phyloP scores from a whole-genome alignment of 768 basidiomycete genomes.

The Rhodosporidiobolus sp. region DNA sequence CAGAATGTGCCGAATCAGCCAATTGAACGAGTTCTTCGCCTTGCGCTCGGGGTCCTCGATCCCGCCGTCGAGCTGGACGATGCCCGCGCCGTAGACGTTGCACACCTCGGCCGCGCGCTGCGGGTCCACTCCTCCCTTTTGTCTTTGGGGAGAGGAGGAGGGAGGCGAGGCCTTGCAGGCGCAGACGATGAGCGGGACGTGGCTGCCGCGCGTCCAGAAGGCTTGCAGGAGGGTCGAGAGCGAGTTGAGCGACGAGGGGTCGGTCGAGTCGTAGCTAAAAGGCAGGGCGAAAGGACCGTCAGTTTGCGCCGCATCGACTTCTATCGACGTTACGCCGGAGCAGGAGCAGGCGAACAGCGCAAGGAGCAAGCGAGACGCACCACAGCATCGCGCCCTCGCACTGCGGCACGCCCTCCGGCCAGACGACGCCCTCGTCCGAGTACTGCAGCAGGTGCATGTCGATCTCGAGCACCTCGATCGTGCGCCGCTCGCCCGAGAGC shows the following conservation, averaged over 20 bases:
- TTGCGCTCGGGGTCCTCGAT: slow-evolving; percentile 62
- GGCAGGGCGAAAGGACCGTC: too few species aligned
- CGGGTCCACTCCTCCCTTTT: slow-evolving; percentile 46
- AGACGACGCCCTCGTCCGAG: slow-evolving; percentile 43
- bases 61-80: slow-evolving; percentile 48
- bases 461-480: slow-evolving; percentile 47
- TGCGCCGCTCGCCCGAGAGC: slow-evolving; percentile 46
- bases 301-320: too few species aligned
- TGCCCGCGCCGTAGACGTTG: slow-evolving; percentile 42
- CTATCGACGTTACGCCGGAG: too few species aligned
- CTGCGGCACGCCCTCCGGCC: slow-evolving; percentile 60
- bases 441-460: slow-evolving; percentile 37
- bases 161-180: slow-evolving; percentile 81
- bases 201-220: slow-evolving; percentile 62
- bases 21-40: slow-evolving; percentile 71
- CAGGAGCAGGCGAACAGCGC: too few species aligned
- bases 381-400: slow-evolving; percentile 80
- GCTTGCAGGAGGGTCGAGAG: slow-evolving; percentile 34
- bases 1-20: slow-evolving; percentile 65
- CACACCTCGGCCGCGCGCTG: slow-evolving; percentile 32
- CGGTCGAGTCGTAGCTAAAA: slow-evolving; percentile 39
- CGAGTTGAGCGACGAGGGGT: slow-evolving; percentile 27
- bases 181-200: slow-evolving; percentile 64
- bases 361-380: slow-evolving; percentile 5
- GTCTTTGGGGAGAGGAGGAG: background rate